Percentiles rank a stretch among this genome's conserved stretches.
Evolutionary conservation across 495 filamentous ascomycete genomes (phyloP).

Genomic region (Aspergillus cristatus): DNA sequence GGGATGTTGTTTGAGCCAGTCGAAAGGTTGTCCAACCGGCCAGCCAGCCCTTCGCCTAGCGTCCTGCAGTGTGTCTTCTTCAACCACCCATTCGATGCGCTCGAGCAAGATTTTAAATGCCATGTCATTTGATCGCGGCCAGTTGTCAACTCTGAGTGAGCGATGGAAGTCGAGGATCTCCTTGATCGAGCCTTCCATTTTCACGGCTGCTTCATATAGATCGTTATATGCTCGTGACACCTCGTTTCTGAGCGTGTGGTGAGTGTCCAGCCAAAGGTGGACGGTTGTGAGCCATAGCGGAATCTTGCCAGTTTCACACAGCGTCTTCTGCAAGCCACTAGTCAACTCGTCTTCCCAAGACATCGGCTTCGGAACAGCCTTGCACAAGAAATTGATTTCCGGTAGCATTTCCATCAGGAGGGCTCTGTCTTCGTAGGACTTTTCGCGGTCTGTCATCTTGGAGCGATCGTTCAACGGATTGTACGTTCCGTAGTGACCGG

Average conservation of each 20-base stretch:
- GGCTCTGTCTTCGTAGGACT: conserved; percentile 21
- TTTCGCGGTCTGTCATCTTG: conserved; percentile 14
- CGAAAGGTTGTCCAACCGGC: conserved; percentile 7
- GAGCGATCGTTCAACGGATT: conserved; percentile 18
- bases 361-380: not conserved
- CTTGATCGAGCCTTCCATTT: conserved; percentile 15
- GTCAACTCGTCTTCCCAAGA: conserved; percentile 29
- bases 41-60: not conserved
- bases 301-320: conserved; percentile 8
- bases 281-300: conserved; percentile 23
- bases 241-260: conserved; percentile 16
- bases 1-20: conserved; percentile 13
- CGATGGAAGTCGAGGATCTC: conserved; percentile 24
- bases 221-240: conserved; percentile 6
- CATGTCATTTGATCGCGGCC: conserved; percentile 20
- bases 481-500: conserved; percentile 21
- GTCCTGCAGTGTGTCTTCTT: not conserved
- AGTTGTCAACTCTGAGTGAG: conserved; percentile 19
- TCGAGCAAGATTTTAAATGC: conserved; percentile 8
- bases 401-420: conserved; percentile 21
- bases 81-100: conserved; percentile 4
- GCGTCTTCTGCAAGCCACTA: conserved; percentile 20
- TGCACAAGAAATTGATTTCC: conserved; percentile 12
- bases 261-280: conserved; percentile 33
- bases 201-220: conserved; percentile 6